Evolutionary conservation across 192 early-diverging fungal genomes (phyloP).

Genomic region (Linderina pennispora): DNA sequence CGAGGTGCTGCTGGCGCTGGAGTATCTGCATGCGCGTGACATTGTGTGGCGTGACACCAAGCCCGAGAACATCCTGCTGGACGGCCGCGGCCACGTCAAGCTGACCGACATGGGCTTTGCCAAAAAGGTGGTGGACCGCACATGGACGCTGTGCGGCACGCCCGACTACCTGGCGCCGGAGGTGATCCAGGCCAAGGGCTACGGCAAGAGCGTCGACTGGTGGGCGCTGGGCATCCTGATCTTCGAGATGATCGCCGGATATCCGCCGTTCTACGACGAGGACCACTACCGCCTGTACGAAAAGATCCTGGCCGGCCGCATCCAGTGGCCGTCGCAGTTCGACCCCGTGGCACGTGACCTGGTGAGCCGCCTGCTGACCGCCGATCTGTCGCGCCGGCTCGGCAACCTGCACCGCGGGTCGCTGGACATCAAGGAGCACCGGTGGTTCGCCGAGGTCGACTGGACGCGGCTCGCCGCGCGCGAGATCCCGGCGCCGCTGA

Average conservation of each 20-base stretch:
- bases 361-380: slow-evolving; percentile 69
- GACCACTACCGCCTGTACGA: slow-evolving; percentile 91
- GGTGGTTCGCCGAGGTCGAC: slow-evolving; percentile 93
- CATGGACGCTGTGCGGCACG: slow-evolving; percentile 81
- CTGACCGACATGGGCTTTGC: slow-evolving; percentile 89
- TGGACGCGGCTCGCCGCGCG: slow-evolving; percentile 71
- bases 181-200: slow-evolving; percentile 90
- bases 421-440: slow-evolving; percentile 88
- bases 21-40: slow-evolving; percentile 79
- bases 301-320: slow-evolving; percentile 81
- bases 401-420: slow-evolving; percentile 83
- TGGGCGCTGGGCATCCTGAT: slow-evolving; percentile 90
- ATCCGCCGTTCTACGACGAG: slow-evolving; percentile 94
- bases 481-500: slow-evolving; percentile 79
- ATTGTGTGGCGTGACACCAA: slow-evolving; percentile 92
- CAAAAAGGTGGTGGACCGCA: slow-evolving; percentile 72
- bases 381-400: slow-evolving; percentile 78
- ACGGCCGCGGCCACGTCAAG: slow-evolving; percentile 71
- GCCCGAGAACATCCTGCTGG: slow-evolving; percentile 80
- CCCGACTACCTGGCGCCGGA: slow-evolving; percentile 84
- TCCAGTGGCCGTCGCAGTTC: slow-evolving; percentile 83
- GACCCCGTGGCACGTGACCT: slow-evolving; percentile 78
- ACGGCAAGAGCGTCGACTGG: slow-evolving; percentile 93
- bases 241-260: slow-evolving; percentile 93
- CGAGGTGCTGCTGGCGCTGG: slow-evolving; percentile 82